Percentiles rank a stretch among this genome's conserved stretches.
Conservation (phyloP, 345 rosid genomes). For the Arabis hirsuta region DNA sequence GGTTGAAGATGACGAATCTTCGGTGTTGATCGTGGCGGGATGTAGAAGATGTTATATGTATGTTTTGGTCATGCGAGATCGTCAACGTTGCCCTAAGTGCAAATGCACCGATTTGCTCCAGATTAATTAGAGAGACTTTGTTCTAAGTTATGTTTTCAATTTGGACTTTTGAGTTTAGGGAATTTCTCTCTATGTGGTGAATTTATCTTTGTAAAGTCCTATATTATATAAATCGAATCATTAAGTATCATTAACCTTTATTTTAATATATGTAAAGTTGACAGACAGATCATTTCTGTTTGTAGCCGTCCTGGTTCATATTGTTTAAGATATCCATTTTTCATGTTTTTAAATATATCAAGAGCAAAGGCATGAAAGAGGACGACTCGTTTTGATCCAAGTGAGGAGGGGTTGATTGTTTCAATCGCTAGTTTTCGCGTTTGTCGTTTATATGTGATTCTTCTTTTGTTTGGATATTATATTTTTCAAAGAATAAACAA, state of each 20-base stretch:
- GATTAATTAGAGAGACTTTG: background rate
- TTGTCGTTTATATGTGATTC: background rate
- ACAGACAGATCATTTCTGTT: slow-evolving; percentile 14
- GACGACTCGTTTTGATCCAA: background rate
- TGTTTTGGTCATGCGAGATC: slow-evolving; percentile 11
- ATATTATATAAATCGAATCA: background rate
- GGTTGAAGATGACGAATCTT: slow-evolving; percentile 12
- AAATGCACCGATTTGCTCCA: slow-evolving; percentile 5
- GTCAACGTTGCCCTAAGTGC: slow-evolving; percentile 34
- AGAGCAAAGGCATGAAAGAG: background rate
- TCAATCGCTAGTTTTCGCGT: background rate
- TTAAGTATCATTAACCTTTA: background rate
- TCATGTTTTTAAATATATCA: background rate
- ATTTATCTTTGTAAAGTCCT: slow-evolving; percentile 10
- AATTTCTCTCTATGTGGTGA: slow-evolving; percentile 2
- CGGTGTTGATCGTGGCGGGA: slow-evolving; percentile 26
- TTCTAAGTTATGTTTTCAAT: slow-evolving; percentile 12
- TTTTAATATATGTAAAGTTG: background rate
- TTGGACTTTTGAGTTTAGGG: slow-evolving; percentile 19
- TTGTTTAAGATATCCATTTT: background rate
- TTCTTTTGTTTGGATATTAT: background rate
- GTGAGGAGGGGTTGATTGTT: background rate
- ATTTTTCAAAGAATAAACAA: background rate
- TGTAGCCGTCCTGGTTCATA: slow-evolving; percentile 19
- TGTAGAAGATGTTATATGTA: slow-evolving; percentile 32